Percentiles rank a stretch among this genome's conserved stretches.
These are phyloP conservation scores for Violaceomyces palustris DNA, from an alignment of 1,284 basidiomycete genomes.

Conservation along the genomic window DNA sequence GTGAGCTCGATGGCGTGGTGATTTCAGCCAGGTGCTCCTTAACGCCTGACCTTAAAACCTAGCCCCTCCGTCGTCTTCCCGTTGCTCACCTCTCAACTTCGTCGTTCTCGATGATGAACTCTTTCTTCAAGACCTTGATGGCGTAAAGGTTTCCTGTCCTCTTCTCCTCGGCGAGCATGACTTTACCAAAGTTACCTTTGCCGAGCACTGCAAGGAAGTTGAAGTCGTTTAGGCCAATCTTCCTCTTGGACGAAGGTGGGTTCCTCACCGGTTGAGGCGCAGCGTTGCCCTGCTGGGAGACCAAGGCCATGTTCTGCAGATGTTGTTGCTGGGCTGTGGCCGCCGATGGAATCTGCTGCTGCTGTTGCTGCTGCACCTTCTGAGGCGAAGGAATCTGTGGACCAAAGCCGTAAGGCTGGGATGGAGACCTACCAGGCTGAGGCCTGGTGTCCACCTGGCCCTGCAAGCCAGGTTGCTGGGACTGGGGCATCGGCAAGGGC, in stretches of 20 bases:
- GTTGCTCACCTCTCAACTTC: slow-evolving; percentile 99
- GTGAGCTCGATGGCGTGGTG: too few species aligned
- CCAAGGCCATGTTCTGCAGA: slow-evolving; percentile 20
- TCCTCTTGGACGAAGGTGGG: slow-evolving; percentile 60
- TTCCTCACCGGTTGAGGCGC: slow-evolving; percentile 9
- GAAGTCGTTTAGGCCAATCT: slow-evolving; percentile 95
- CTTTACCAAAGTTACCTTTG: slow-evolving; percentile 99
- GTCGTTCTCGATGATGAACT: slow-evolving; percentile 99
- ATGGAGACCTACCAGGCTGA: too few species aligned
- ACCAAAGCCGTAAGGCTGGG: slow-evolving; percentile 11
- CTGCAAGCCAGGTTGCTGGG: too few species aligned
- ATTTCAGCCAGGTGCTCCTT: too few species aligned
- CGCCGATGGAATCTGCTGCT: too few species aligned
- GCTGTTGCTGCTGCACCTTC: slow-evolving; percentile 20
- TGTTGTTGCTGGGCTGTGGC: slow-evolving; percentile 2
- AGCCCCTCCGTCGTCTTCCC: too few species aligned
- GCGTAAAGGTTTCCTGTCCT: slow-evolving; percentile 80
- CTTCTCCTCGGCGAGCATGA: slow-evolving; percentile 99
- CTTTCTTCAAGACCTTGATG: slow-evolving; percentile 99
- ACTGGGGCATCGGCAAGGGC: too few species aligned
- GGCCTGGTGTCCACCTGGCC: too few species aligned
- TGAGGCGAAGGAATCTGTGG: slow-evolving; percentile 8
- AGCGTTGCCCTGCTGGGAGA: slow-evolving; percentile 9
- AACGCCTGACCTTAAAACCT: too few species aligned
- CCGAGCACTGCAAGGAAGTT: slow-evolving; percentile 98